A percentile compares a stretch with the other conserved stretches of the same genome.
These are phyloP conservation scores for Neltuma alba DNA, from an alignment of 306 rosid genomes.

Conservation along the genomic window DNA sequence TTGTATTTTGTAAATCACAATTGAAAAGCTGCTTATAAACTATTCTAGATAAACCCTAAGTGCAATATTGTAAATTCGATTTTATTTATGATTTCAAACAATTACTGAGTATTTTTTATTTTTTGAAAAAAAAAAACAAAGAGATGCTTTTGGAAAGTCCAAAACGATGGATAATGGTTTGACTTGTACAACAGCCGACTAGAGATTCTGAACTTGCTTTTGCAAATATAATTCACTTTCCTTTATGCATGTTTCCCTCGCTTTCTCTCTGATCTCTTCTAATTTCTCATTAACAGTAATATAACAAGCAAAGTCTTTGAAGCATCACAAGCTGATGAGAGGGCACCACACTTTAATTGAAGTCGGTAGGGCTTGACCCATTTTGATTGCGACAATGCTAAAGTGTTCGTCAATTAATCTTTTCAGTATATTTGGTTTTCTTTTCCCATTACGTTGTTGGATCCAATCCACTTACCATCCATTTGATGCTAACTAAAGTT, in stretches of 20 bases:
- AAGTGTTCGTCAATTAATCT: too few species aligned
- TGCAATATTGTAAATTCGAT: too few species aligned
- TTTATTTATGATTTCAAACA: too few species aligned
- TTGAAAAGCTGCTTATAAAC: too few species aligned
- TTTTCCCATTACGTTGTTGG: constrained; percentile 23
- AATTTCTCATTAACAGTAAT: background rate
- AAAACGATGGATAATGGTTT: background rate
- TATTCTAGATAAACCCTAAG: too few species aligned
- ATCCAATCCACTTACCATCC: constrained; percentile 38
- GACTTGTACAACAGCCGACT: background rate
- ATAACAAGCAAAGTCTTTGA: background rate
- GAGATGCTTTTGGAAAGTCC: background rate
- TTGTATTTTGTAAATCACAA: too few species aligned
- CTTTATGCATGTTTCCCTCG: background rate
- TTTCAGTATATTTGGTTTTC: too few species aligned
- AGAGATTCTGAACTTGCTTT: background rate
- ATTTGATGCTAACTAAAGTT: constrained; percentile 25
- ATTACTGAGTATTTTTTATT: too few species aligned
- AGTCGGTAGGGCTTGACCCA: background rate
- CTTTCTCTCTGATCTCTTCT: background rate
- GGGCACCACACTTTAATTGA: background rate
- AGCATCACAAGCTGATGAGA: background rate
- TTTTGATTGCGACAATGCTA: constrained; percentile 1
- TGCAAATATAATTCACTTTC: background rate
- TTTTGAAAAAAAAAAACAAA: too few species aligned